phyloP scores from a whole-genome alignment of 257 asterid species.

The Solanum lycopersicoides region DNA sequence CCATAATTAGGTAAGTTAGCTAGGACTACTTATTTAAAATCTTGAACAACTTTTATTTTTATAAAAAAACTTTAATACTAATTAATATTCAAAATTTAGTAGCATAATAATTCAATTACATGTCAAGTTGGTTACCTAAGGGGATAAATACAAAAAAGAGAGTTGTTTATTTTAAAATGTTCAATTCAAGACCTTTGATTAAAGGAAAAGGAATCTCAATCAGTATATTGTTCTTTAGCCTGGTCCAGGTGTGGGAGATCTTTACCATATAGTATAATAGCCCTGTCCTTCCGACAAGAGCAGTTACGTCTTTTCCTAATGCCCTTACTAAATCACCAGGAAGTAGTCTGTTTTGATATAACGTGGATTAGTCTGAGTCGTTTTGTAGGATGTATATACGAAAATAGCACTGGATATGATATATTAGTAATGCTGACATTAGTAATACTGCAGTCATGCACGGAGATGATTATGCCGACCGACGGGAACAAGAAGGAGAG shows the following conservation, averaged over 20 bases:
- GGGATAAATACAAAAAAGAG: not conserved
- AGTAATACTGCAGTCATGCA: constrained; percentile 48
- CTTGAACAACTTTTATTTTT: not conserved
- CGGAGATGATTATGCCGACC: constrained; percentile 69
- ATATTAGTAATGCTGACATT: not conserved
- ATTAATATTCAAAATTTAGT: not conserved
- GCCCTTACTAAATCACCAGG: too few relatives aligned
- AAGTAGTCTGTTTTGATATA: too few relatives aligned
- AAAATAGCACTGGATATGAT: not conserved
- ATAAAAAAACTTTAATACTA: not conserved
- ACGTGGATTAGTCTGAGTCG: not conserved
- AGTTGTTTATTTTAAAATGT: not conserved
- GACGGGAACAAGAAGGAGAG: constrained; percentile 46
- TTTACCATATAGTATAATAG: too few relatives aligned
- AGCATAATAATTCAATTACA: not conserved
- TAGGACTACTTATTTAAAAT: not conserved
- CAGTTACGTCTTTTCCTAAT: too few relatives aligned
- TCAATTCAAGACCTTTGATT: not conserved
- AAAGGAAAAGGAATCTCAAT: not conserved
- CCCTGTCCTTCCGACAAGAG: too few relatives aligned
- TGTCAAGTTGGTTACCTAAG: not conserved
- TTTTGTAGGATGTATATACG: too few relatives aligned
- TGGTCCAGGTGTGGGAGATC: too few relatives aligned
- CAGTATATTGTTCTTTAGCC: too few relatives aligned
- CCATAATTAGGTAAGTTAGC: not conserved